Base-by-base conservation (phyloP, 1,284 basidiomycete species). In the Boletus smithii region DNA sequence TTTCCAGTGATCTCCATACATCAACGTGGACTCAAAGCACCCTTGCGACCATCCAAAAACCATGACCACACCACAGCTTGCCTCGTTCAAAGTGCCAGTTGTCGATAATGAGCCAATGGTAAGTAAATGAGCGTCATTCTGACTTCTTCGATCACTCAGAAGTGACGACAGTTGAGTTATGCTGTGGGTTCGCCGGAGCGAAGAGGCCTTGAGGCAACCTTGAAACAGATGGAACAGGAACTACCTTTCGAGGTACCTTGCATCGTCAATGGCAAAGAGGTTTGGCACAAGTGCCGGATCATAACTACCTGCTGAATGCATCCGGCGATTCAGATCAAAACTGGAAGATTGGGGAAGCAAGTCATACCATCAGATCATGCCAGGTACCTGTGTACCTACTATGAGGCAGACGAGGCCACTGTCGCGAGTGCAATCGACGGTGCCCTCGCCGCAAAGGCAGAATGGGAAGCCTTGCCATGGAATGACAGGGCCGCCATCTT, bases 401-500 rank as follows among this genome's bases (percentile, higher is more conserved):
- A 98, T 67, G 85, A 95, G 72, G 93, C 95, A 22, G 85, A 94
- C 56, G 72, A 82, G 48, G 79, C 80, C 20, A 83, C 86, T 8
- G 83, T 97, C 42, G 67, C 79, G 4, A 74, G 76, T 50, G 95
- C 95, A 23, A 97, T 99, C 61, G 82, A 90, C 27, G 91, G 90
- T 44, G 89, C 95, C 6, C 79, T 99, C 37, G 80, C 81, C 33
- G 93, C 91, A 35, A 95, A 95, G 70, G 72, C 73, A 20, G 81
- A 79, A 36, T 99, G 95, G 95, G 95, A 97, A 73, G 76, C 80
- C 52, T 75, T 98, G 75, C 94, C 95, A 3, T 99, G 94, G 93
- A 86, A 82, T 62, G 97, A 99, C 70, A 83, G 93, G 41, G 95
- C 97, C 6, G 91, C 95, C 47, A 97, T 99, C 72, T 98, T 98